These are phyloP conservation scores for Bassia scoparia DNA, from an alignment of 148 eudicot species.

Conservation along the genomic window DNA sequence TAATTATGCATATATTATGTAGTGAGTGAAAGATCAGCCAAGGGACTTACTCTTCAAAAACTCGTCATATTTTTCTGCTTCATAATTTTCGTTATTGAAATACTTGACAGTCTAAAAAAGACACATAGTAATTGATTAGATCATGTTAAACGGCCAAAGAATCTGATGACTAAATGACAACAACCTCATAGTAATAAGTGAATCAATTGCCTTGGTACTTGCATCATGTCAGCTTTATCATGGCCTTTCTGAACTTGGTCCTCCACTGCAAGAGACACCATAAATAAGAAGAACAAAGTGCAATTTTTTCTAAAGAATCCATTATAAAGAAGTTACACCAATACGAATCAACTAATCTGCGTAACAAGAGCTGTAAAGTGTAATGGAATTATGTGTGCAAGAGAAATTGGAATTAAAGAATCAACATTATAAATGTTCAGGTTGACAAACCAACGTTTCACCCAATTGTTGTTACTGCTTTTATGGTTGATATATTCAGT, in stretches of 20 bases:
- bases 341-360: no score
- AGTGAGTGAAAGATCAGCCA: constrained; percentile 13
- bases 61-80: constrained; percentile 82
- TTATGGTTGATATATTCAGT: neutral
- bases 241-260: constrained; percentile 87
- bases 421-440: no score
- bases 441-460: no score
- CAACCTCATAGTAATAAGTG: constrained; percentile 90
- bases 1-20: neutral
- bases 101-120: constrained; percentile 80
- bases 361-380: no score
- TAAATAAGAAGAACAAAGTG: no score
- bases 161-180: neutral
- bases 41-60: constrained; percentile 73
- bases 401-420: no score
- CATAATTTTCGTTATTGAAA: constrained; percentile 85
- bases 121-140: neutral
- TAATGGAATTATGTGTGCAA: no score
- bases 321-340: neutral
- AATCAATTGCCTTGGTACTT: constrained; percentile 89
- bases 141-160: neutral
- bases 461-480: neutral
- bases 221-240: constrained; percentile 99
- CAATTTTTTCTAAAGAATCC: neutral
- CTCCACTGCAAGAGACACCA: constrained; percentile 63